Conservation (phyloP, 192 early-diverging fungal species). For the Haplosporangium gracile region DNA sequence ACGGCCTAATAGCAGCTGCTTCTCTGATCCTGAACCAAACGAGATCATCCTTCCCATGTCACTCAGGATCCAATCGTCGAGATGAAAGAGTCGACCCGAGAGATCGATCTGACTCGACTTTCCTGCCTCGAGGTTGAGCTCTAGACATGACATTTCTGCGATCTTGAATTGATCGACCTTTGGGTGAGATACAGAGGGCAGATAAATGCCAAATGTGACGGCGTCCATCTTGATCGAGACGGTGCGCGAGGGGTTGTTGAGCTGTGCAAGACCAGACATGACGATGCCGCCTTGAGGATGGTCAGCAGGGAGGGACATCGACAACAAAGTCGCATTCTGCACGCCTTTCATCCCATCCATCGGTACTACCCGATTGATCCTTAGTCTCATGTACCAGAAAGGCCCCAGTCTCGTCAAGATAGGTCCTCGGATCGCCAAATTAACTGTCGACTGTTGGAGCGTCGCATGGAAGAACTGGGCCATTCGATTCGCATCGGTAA, state of each 20-base stretch:
- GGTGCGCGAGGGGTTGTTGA: conserved; percentile 36
- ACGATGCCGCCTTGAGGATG: conserved; percentile 40
- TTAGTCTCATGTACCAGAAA: conserved; percentile 39
- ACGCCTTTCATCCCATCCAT: conserved; percentile 46
- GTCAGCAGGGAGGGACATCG: conserved; percentile 34
- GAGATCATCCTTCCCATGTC: not conserved
- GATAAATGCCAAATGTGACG: conserved; percentile 43
- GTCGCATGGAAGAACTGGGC: conserved; percentile 37
- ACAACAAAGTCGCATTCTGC: conserved; percentile 35
- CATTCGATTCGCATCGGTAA: conserved; percentile 44
- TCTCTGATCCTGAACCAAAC: conserved; percentile 23
- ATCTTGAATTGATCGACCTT: conserved; percentile 40
- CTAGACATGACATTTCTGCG: conserved; percentile 32
- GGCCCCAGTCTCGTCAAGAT: conserved; percentile 29
- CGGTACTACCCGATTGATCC: conserved; percentile 13
- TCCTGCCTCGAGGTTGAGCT: conserved; percentile 24
- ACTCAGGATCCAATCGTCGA: conserved; percentile 38
- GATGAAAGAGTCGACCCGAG: conserved; percentile 46
- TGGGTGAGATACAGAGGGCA: conserved; percentile 32
- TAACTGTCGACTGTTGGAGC: conserved; percentile 22
- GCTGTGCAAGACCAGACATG: conserved; percentile 40
- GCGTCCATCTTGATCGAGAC: conserved; percentile 38
- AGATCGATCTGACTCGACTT: conserved; percentile 22
- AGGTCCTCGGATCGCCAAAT: conserved; percentile 27
- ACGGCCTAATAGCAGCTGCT: conserved; percentile 34